Base-by-base conservation (phyloP, 1,284 basidiomycete genomes). In the Mycocalia duriaeana region DNA sequence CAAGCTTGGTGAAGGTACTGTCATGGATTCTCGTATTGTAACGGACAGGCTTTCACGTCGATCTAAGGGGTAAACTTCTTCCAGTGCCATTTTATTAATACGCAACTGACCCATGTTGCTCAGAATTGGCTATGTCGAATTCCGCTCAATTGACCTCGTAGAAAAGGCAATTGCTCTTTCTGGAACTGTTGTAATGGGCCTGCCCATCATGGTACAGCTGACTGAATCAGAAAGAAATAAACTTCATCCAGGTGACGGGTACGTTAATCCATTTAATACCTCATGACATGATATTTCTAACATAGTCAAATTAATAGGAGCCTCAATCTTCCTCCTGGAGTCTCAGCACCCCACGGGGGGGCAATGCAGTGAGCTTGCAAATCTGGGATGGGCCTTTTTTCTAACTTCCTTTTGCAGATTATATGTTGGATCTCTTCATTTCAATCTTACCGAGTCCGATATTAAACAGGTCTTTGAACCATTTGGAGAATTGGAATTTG, bases 401-500 rank as follows among this genome's bases (percentile, higher is more conserved):
- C 41, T 47, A 37, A 14, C 24, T n/a, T n/a, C n/a, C 19, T 43
- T 28, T 44, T 50, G 22, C 51, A 91, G 94, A 65, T 81, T 99
- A 62, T 99, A 96, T 65, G 92, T 99, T 62, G 93, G 94, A 52
- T 95, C 92, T 52, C 73, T 99, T 41, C 91, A 97, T 67, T 97
- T 95, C 76, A 94, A 93, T 67, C 85, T 99, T 53, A 91, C 90
- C 44, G 89, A 94, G 68, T 88, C 91, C 56, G 94, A 99, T 74
- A 89, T 99, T 68, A 91, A 89, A 67, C 90, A 96, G 76, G 95
- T 99, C 55, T 99, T 99, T 68, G 93, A 95, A 64, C 94, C 95
- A 3, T 99, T 99, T 66, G 95, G 95, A 57, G 89, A 92, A 68
- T 79, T 99, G 56, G 94, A 95, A 68, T 95, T 95, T 71, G 94